Percentiles rank a stretch among this genome's conserved stretches.
Conservation (phyloP, 306 rosid genomes). For the Abrus precatorius region DNA sequence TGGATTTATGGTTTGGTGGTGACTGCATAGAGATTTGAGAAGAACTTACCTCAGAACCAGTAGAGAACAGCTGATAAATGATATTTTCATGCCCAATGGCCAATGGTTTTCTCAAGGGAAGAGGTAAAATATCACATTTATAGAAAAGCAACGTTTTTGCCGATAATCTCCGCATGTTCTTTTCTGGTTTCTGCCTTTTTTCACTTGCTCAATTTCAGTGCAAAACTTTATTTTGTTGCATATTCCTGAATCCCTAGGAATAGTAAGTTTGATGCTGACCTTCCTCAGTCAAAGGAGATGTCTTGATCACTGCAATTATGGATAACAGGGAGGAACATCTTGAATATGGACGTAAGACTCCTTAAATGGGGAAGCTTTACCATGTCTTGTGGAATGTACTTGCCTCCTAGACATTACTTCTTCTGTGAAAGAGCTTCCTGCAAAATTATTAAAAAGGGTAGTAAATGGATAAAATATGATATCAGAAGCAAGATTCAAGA, state of each 20-base stretch:
- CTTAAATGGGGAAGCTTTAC: too few species aligned
- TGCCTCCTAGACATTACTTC: too few species aligned
- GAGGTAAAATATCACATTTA: slow-evolving; percentile 13
- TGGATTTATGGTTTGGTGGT: slow-evolving; percentile 18
- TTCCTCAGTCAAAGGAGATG: too few species aligned
- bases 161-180: slow-evolving; percentile 57
- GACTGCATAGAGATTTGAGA: slow-evolving; percentile 26
- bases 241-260: neutral
- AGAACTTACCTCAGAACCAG: slow-evolving; percentile 25
- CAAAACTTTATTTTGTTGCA: neutral
- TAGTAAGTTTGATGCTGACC: neutral
- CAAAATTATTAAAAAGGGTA: too few species aligned
- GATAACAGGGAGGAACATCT: too few species aligned
- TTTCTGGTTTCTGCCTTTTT: neutral
- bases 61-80: slow-evolving; percentile 42
- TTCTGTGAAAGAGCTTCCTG: too few species aligned
- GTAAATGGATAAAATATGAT: too few species aligned
- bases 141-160: slow-evolving; percentile 41
- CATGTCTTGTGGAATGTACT: too few species aligned
- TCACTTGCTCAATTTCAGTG: neutral
- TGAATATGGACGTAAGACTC: too few species aligned
- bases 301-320: too few species aligned
- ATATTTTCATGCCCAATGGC: slow-evolving; percentile 25
- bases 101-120: slow-evolving; percentile 29
- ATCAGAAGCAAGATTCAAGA: too few species aligned